Evolutionary conservation across 129 eudicot species (phyloP), one percentile per base, ranked within the genome.

Genomic region (Apium graveolens): DNA sequence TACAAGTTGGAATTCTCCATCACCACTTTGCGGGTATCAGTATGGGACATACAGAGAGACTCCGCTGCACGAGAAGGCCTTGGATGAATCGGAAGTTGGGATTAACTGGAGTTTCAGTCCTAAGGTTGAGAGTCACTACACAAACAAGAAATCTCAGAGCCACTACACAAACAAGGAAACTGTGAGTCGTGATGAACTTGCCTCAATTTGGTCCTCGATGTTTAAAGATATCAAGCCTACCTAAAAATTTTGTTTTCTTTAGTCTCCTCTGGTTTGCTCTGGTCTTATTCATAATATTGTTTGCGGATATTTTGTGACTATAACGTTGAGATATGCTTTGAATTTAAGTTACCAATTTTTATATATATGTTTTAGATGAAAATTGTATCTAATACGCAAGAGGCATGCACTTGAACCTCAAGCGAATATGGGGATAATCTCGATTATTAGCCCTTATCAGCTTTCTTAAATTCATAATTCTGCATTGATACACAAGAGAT

Each of bases 181-280:
- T 7, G 1, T 18, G 44, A 35, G 26, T 20, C 27, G 17, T 38
- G 46, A 70, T 70, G 74, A 70, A 70, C 74, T 70, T 20, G 11
- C 13, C n/a, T 70, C 74, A 20, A 32, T 70, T 35, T 70, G 74
- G 74, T 70, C 74, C 74, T 34, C 32, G 2, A 70, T 70, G 74
- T 70, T 70, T 70, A 27, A 70, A 70, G 74, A 70, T 70, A 70
- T 70, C 74, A 70, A 70, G 74, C 74, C 74, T 39, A 35, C 44
- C 42, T 70, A 35, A 20, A 14, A 11, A 35, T 9, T 12, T 9
- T 29, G 0, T n/a, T 16, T 8, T 70, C 3, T 5, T 66, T 31
- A 0, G 4, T 66, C 38, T 32, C 24, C 11, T 66, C 32, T 66
- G 73, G 73, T 66, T 9, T 57, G 66, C 63, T 53, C 12, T 21